Conservation (phyloP, 352 stramenopile genomes). For the Phytophthora aleatoria region DNA sequence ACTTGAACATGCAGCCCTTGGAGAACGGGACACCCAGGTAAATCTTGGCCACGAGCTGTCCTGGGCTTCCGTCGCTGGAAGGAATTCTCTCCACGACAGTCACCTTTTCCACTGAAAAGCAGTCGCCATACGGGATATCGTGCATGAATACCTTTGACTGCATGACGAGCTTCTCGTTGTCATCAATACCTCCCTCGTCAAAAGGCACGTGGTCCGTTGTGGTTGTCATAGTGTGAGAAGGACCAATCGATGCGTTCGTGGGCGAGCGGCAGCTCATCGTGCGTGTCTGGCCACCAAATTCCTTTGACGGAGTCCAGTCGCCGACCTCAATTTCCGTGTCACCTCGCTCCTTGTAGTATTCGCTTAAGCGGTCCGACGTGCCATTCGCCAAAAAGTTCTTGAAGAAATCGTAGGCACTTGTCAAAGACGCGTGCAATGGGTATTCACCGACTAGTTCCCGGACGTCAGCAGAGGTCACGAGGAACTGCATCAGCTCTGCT, state of each 20-base stretch:
- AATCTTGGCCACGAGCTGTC: constrained; percentile 56
- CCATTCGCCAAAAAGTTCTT: constrained; percentile 70
- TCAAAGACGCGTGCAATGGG: constrained; percentile 57
- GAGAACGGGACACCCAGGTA: constrained; percentile 86
- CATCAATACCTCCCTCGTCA: constrained; percentile 35
- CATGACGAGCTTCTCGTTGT: constrained; percentile 59
- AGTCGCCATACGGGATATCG: constrained; percentile 88
- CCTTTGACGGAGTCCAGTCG: constrained; percentile 64
- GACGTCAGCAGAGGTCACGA: constrained; percentile 69
- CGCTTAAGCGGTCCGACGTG: constrained; percentile 47
- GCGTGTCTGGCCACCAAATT: constrained; percentile 74
- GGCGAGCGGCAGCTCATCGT: constrained; percentile 69
- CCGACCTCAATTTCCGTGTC: constrained; percentile 77
- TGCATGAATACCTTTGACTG: constrained; percentile 72
- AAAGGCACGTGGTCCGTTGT: constrained; percentile 75
- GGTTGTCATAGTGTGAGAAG: constrained; percentile 83
- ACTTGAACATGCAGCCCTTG: constrained; percentile 91
- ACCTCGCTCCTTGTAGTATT: constrained; percentile 74
- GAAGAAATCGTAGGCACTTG: constrained; percentile 62
- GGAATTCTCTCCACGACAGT: constrained; percentile 54
- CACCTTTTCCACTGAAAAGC: constrained; percentile 81
- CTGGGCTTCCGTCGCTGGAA: constrained; percentile 39
- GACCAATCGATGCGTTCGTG: constrained; percentile 84
- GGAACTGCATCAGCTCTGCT: constrained; percentile 56
- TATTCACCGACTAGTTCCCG: constrained; percentile 77